phyloP scores from a whole-genome alignment of 2,329 filamentous ascomycete species.

The Penicillium thymicola region DNA sequence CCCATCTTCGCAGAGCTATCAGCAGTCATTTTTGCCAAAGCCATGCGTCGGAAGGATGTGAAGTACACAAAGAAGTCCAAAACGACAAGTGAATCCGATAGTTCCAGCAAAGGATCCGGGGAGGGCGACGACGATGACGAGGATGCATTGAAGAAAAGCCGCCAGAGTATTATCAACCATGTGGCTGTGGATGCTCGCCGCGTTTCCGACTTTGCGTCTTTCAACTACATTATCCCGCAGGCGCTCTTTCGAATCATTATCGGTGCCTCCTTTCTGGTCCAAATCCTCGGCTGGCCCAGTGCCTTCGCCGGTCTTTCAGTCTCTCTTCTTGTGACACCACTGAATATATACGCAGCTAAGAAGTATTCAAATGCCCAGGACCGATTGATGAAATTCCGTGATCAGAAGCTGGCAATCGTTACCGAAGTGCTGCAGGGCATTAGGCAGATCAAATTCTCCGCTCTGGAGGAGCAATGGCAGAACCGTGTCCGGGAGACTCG shows the following conservation, averaged over 20 bases:
- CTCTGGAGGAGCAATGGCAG: slow-evolving; percentile 72
- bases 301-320: slow-evolving; percentile 63
- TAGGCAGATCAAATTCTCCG: slow-evolving; percentile 80
- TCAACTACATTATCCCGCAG: slow-evolving; percentile 63
- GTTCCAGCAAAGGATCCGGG: slow-evolving; percentile 9
- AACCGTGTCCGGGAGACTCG: slow-evolving; percentile 63
- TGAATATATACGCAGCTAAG: slow-evolving; percentile 66
- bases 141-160: slow-evolving; percentile 51
- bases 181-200: slow-evolving; percentile 73
- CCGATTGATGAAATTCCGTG: slow-evolving; percentile 69
- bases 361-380: slow-evolving; percentile 64
- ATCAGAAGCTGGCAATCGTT: slow-evolving; percentile 71
- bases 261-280: slow-evolving; percentile 64
- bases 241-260: slow-evolving; percentile 62
- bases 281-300: slow-evolving; percentile 68
- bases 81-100: slow-evolving; percentile 27
- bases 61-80: slow-evolving; percentile 37
- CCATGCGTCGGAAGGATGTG: slow-evolving; percentile 72
- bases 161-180: slow-evolving; percentile 70
- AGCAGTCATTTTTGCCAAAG: slow-evolving; percentile 71
- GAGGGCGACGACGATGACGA: slow-evolving; percentile 47
- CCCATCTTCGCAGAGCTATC: slow-evolving; percentile 68
- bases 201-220: slow-evolving; percentile 65
- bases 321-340: slow-evolving; percentile 62
- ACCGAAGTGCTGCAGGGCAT: slow-evolving; percentile 76